Conservation (phyloP, 2,329 filamentous ascomycete genomes). For the Thielaviopsis populi region DNA sequence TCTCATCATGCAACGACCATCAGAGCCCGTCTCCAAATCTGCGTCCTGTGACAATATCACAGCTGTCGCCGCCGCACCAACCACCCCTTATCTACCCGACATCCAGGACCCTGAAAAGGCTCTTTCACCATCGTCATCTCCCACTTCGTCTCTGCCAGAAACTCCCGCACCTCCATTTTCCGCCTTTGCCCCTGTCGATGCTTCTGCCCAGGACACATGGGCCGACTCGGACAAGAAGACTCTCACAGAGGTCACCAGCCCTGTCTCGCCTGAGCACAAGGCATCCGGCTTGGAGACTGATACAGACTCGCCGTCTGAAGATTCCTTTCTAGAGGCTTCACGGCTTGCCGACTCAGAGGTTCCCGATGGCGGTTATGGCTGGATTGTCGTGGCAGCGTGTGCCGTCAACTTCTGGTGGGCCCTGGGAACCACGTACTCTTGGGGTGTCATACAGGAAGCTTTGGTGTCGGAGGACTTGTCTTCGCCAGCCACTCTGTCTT, state of each 20-base stretch:
- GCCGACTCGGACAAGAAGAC: slow-evolving; percentile 6
- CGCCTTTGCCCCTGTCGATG: background rate
- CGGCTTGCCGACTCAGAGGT: slow-evolving; percentile 30
- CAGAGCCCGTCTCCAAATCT: background rate
- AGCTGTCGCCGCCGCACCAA: background rate
- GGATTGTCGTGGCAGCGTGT: slow-evolving; percentile 37
- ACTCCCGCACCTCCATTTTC: background rate
- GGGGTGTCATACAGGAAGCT: slow-evolving; percentile 45
- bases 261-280: background rate
- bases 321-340: slow-evolving; percentile 27
- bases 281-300: slow-evolving; percentile 1
- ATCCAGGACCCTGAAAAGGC: background rate
- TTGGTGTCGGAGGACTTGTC: slow-evolving; percentile 35
- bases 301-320: slow-evolving; percentile 12
- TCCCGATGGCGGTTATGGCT: slow-evolving; percentile 42
- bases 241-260: background rate
- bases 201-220: background rate
- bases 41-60: background rate
- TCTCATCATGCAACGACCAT: background rate
- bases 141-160: background rate
- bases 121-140: background rate
- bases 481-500: slow-evolving; percentile 38
- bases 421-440: slow-evolving; percentile 40
- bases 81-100: background rate
- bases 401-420: slow-evolving; percentile 40